These are phyloP conservation scores for Diospyros kaki DNA, from an alignment of 148 eudicot species.

Conservation along the genomic window DNA sequence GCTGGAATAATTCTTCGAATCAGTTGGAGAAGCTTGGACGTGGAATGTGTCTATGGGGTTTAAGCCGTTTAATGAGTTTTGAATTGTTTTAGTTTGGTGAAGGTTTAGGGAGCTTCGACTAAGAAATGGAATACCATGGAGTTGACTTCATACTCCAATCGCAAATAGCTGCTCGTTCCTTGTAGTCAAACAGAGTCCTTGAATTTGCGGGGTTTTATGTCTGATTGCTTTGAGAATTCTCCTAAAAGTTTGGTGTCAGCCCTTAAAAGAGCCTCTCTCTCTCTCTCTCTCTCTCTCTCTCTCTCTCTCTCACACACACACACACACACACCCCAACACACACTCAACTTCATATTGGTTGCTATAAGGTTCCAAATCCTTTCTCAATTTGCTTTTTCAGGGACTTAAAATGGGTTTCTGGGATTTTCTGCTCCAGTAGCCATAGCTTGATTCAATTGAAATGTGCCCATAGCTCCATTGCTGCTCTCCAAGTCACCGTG, in stretches of 20 bases:
- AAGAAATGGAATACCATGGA: not conserved
- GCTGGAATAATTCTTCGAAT: not conserved
- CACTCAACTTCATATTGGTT: not conserved
- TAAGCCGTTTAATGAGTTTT: too few species aligned
- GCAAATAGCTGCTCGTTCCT: slow-evolving; percentile 35
- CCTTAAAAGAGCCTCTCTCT: not conserved
- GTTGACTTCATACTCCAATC: slow-evolving; percentile 2
- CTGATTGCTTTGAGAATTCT: slow-evolving; percentile 21
- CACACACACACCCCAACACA: not conserved
- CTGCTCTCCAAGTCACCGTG: slow-evolving; percentile 1
- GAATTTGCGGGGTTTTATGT: slow-evolving; percentile 8
- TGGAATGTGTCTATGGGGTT: too few species aligned
- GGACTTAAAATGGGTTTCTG: not conserved
- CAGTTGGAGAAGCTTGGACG: not conserved
- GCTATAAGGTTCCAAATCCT: not conserved
- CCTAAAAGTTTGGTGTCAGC: slow-evolving; percentile 20
- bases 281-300: slow-evolving; percentile 11
- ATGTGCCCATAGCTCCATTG: not conserved
- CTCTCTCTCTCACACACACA: not conserved
- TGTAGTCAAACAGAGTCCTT: slow-evolving; percentile 20
- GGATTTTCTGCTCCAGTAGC: slow-evolving; percentile 1
- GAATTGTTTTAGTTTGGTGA: too few species aligned
- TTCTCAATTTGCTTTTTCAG: slow-evolving; percentile 11
- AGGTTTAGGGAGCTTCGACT: too few species aligned
- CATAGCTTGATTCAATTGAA: slow-evolving; percentile 2